Percentiles rank a stretch among this genome's conserved stretches.
phyloP scores from a whole-genome alignment of 2,329 filamentous ascomycete species.

The Chrysoporthe puriensis region DNA sequence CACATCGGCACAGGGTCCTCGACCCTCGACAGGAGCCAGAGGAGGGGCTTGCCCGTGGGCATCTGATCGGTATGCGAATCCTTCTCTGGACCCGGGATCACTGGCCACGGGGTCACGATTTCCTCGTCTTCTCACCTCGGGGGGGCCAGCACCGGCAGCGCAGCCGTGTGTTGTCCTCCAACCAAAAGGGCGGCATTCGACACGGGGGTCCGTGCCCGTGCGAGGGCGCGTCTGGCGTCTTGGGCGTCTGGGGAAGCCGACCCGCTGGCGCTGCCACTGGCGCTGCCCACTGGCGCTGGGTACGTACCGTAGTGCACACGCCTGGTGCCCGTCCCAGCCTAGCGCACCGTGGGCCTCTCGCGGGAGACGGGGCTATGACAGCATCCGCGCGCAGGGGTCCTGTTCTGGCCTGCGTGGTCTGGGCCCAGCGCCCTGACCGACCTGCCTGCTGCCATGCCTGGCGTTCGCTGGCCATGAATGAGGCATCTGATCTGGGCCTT shows the following conservation, averaged over 20 bases:
- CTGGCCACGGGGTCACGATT: background rate
- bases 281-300: too few species aligned
- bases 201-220: slow-evolving; percentile 1
- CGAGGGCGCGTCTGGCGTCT: background rate
- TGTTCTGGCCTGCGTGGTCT: background rate
- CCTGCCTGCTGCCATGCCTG: background rate
- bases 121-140: background rate
- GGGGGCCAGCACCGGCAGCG: too few species aligned
- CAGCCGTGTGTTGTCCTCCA: background rate
- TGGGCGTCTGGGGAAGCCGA: slow-evolving; percentile 2
- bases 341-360: background rate
- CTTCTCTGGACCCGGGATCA: background rate
- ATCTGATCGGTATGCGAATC: background rate
- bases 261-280: too few species aligned
- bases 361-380: slow-evolving; percentile 1
- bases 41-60: background rate
- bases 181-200: background rate
- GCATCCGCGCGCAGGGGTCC: background rate
- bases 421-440: too few species aligned
- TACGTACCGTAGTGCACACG: too few species aligned
- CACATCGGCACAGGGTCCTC: background rate
- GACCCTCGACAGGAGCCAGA: background rate
- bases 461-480: background rate
- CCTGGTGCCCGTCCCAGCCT: too few species aligned
- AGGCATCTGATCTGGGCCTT: background rate